These are phyloP conservation scores for Syzygium malaccense DNA, from an alignment of 441 rosid genomes.

Conservation along the genomic window DNA sequence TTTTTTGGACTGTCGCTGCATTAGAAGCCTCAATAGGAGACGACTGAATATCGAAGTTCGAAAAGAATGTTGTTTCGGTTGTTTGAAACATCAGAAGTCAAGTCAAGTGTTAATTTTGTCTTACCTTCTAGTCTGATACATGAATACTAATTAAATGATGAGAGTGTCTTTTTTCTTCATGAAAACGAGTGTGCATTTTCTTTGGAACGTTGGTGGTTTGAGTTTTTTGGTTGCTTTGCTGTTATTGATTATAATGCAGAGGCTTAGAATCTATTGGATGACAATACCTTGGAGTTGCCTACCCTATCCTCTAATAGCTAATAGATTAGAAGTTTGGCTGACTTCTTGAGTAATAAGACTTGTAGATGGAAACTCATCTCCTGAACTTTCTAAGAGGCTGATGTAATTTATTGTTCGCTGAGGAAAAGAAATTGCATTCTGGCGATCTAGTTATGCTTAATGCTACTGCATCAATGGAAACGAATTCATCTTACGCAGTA, in stretches of 20 bases:
- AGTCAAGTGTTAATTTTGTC: not conserved
- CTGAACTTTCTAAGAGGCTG: not conserved
- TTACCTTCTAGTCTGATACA: not conserved
- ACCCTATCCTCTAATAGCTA: not conserved
- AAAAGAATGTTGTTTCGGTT: not conserved
- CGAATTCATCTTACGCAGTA: not conserved
- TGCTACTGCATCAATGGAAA: not conserved
- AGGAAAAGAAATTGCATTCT: not conserved
- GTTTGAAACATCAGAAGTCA: not conserved
- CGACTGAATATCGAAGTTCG: not conserved
- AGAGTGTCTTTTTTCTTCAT: not conserved
- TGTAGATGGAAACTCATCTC: not conserved
- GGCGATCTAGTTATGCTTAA: not conserved
- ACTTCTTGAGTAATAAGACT: not conserved
- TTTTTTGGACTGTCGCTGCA: not conserved
- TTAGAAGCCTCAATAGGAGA: not conserved
- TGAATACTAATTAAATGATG: not conserved
- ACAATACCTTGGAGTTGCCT: not conserved
- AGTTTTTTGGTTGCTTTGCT: not conserved
- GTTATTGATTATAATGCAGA: not conserved
- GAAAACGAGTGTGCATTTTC: not conserved
- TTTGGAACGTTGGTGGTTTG: not conserved
- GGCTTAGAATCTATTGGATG: not conserved
- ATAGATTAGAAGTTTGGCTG: not conserved
- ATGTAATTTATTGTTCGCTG: not conserved